Evolutionary conservation across 345 rosid species (phyloP).

Genomic region (Gossypium anomalum): DNA sequence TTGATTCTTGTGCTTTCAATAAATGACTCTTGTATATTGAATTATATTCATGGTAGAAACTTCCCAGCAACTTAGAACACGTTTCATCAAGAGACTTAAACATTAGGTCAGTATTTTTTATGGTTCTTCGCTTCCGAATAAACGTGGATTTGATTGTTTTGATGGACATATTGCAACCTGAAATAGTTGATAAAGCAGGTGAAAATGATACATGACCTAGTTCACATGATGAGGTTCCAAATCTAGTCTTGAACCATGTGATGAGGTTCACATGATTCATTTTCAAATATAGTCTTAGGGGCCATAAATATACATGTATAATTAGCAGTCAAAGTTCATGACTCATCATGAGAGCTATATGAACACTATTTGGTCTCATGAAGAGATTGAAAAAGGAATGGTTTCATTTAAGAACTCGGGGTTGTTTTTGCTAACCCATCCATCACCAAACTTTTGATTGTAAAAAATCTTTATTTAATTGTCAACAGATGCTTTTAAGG

Average conservation of each 20-base stretch:
- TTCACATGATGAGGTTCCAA: no score
- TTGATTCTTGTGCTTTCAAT: background rate
- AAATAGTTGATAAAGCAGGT: background rate
- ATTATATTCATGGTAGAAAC: no score
- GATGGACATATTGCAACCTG: background rate
- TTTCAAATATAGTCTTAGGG: background rate
- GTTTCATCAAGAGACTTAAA: background rate
- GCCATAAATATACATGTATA: background rate
- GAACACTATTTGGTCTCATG: background rate
- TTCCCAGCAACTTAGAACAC: background rate
- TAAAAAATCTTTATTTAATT: no score
- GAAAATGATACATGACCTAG: background rate
- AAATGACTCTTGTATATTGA: background rate
- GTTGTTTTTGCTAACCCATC: background rate
- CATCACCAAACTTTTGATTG: background rate
- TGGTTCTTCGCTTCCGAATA: background rate
- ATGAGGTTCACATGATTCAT: background rate
- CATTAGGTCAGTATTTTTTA: background rate
- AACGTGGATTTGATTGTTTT: background rate
- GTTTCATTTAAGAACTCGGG: background rate
- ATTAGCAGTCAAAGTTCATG: slow-evolving; percentile 5
- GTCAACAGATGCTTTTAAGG: no score
- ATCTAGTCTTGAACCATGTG: background rate
- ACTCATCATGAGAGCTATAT: background rate
- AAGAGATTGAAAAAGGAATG: background rate